Base-by-base conservation (phyloP, 441 rosid genomes). In the Flueggea neowawraea region DNA sequence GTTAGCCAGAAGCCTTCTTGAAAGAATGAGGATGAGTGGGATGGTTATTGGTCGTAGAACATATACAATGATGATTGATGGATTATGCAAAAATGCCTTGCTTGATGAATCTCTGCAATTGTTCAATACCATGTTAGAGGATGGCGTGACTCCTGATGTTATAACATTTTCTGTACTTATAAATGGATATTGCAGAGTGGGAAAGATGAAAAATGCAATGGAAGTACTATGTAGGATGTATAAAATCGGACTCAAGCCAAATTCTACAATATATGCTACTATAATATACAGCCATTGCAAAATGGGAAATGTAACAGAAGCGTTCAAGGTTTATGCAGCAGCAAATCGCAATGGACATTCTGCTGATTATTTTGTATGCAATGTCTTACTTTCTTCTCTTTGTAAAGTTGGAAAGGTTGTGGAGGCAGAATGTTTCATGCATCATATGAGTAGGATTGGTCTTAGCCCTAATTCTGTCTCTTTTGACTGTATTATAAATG, bases 141-240 rank as follows among this genome's bases (percentile, higher is more conserved):
- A 82, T 73, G 86, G 86, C 62, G 76, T 69, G 66, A 55, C 55
- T 70, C 88, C 92, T 31, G 98, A 92, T 81, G 52, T 85, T 49
- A 73, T 88, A 63, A 86, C 94, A 17, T 90, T 82, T 72, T 88
- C 98, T 16, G 89, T 73, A 10, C 94, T 92, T 54, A 69, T 92
- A 64, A 86, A 86, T 75, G 97, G 98, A 70, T 85, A 82, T 70
- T 78, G 78, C 78, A 75, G 61, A 70, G 80, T 65, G 49, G 83
- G 90, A 60, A 86, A 62, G 58, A 64, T 78, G 16, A 67, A 52
- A 62, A 65, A 58, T 54, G 82, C 70, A 0, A 88, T 78, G 82
- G 89, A 86, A 80, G 67, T 85, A 51, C 60, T 86, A 16, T 81
- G 90, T 66, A 84, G 73, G 74, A 73, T 93, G 73, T 88, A 77